Evolutionary conservation across 2,329 filamentous ascomycete genomes (phyloP).

Genomic region (Colletotrichum chrysophilum): DNA sequence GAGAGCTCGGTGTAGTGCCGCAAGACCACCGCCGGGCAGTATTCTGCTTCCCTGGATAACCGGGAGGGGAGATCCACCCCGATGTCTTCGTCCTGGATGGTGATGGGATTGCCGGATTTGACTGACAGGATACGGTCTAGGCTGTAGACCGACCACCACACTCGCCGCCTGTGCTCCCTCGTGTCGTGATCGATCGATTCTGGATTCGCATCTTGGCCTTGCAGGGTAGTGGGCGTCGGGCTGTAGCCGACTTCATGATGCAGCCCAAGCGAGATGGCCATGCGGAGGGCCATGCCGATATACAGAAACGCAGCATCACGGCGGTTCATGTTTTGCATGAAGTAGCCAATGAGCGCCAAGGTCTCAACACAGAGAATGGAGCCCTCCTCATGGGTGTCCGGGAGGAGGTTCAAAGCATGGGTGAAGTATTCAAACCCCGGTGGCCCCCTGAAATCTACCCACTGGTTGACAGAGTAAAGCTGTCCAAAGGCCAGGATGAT

Average conservation of each 20-base stretch:
- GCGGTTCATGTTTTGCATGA: slow-evolving; percentile 62
- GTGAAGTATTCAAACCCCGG: slow-evolving; percentile 62
- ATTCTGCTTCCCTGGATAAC: slow-evolving; percentile 30
- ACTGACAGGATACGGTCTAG: slow-evolving; percentile 36
- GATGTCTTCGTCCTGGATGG: slow-evolving; percentile 35
- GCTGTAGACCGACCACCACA: slow-evolving; percentile 39
- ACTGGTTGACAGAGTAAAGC: slow-evolving; percentile 63
- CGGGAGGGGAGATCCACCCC: slow-evolving; percentile 36
- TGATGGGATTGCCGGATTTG: slow-evolving; percentile 36
- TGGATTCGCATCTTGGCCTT: neutral
- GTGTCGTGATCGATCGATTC: neutral
- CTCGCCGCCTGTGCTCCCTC: slow-evolving; percentile 50
- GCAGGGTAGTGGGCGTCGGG: neutral
- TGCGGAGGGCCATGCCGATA: slow-evolving; percentile 57
- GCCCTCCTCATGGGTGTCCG: slow-evolving; percentile 60
- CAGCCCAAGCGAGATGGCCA: slow-evolving; percentile 62
- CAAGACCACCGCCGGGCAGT: slow-evolving; percentile 31
- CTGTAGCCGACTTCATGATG: slow-evolving; percentile 52
- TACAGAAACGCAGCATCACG: slow-evolving; percentile 61
- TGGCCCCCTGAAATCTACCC: slow-evolving; percentile 55
- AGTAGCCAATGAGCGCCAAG: slow-evolving; percentile 59
- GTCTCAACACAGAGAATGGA: slow-evolving; percentile 61
- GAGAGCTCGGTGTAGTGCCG: slow-evolving; percentile 33
- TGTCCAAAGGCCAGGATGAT: slow-evolving; percentile 60
- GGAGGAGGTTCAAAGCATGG: slow-evolving; percentile 54